Evolutionary conservation across 2,329 filamentous ascomycete species (phyloP).

Genomic region (Ophiocordyceps robertsii): DNA sequence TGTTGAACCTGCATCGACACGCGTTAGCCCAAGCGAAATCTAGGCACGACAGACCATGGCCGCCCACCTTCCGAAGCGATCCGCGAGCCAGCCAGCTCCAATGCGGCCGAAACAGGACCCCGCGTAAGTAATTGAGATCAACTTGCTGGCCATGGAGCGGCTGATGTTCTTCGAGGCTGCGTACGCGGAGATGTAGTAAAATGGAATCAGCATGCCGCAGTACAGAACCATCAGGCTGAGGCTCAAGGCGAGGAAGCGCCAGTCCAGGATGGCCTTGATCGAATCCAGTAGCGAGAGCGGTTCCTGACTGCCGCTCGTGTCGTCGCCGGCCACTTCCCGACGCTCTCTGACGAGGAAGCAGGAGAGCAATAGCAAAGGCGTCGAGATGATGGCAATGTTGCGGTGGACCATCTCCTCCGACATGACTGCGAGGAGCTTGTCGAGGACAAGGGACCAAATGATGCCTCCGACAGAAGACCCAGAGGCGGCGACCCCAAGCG

Average conservation of each 20-base stretch:
- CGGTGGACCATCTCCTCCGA: constrained; percentile 7
- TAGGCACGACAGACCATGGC: background rate
- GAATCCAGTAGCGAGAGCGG: constrained; percentile 4
- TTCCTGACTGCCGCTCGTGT: constrained; percentile 4
- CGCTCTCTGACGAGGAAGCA: constrained; percentile 16
- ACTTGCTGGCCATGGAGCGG: constrained; percentile 40
- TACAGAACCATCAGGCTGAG: constrained; percentile 12
- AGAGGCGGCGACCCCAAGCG: constrained; percentile 16
- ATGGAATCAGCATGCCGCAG: constrained; percentile 16
- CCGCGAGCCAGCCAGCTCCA: constrained; percentile 35
- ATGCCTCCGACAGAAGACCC: constrained; percentile 18
- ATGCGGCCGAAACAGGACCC: constrained; percentile 40
- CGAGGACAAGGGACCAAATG: constrained; percentile 14
- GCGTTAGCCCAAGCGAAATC: background rate
- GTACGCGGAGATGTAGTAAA: constrained; percentile 30
- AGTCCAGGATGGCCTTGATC: constrained; percentile 14
- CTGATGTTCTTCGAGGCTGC: constrained; percentile 39
- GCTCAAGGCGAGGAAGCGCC: constrained; percentile 10
- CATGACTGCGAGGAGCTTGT: constrained; percentile 5
- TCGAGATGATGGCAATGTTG: constrained; percentile 8
- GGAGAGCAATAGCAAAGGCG: constrained; percentile 12
- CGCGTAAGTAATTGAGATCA: constrained; percentile 48
- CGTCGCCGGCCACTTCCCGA: constrained; percentile 4
- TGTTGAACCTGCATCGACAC: constrained; percentile 24
- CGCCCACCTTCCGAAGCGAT: constrained; percentile 28